Conservation (phyloP, 2,329 filamentous ascomycete species). For the Peltaster fructicola region DNA sequence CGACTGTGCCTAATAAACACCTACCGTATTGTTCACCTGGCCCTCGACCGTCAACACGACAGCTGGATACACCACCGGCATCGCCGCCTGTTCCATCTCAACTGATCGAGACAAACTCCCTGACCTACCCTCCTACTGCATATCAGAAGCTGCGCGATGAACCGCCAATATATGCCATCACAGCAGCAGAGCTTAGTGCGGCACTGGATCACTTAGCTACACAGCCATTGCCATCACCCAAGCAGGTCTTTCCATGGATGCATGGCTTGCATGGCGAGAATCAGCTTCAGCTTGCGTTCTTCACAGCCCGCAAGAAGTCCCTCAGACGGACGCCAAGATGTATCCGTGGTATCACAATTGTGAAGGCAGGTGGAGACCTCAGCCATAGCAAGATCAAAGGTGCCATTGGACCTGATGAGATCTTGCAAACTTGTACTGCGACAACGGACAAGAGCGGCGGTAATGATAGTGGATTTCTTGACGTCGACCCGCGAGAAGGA, state of each 20-base stretch:
- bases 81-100: constrained; percentile 45
- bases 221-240: constrained; percentile 67
- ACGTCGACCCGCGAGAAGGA: constrained; percentile 71
- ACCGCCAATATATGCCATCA: constrained; percentile 54
- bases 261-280: constrained; percentile 85
- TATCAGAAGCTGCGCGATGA: constrained; percentile 39
- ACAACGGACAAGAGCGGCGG: constrained; percentile 13
- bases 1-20: constrained; percentile 70
- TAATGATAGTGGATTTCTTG: constrained; percentile 47
- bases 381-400: constrained; percentile 63
- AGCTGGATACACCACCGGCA: constrained; percentile 30
- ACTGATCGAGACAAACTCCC: constrained; percentile 42
- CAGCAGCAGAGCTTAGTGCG: constrained; percentile 46
- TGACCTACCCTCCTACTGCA: constrained; percentile 55
- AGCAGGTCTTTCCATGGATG: constrained; percentile 88
- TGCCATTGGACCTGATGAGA: constrained; percentile 64
- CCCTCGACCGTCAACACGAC: constrained; percentile 35
- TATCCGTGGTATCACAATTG: constrained; percentile 62
- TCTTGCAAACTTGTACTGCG: constrained; percentile 36
- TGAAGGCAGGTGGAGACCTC: constrained; percentile 77
- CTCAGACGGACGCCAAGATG: constrained; percentile 55
- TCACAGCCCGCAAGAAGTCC: constrained; percentile 58
- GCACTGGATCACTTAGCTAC: constrained; percentile 60
- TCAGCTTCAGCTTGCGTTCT: constrained; percentile 76
- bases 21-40: constrained; percentile 78